Evolutionary conservation across 106 monocot species (phyloP).

Genomic region (Ottelia alismoides): DNA sequence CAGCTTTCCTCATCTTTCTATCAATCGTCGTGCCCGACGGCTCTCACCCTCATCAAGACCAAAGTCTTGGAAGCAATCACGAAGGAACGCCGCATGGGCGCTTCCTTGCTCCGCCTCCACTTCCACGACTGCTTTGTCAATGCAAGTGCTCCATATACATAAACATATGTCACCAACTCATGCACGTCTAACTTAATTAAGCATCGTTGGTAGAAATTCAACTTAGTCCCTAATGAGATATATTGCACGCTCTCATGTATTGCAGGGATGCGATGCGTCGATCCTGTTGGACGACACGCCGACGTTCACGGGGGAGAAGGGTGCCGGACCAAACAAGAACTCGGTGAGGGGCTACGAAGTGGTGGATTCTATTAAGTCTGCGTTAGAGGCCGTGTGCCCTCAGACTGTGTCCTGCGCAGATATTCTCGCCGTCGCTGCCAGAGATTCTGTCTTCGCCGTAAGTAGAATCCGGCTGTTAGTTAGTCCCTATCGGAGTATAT

Average conservation of each 20-base stretch:
- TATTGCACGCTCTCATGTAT: neutral
- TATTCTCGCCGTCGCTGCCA: conserved; percentile 32
- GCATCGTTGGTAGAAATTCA: neutral
- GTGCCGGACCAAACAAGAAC: conserved; percentile 29
- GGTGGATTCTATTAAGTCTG: conserved; percentile 34
- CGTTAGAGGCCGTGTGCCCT: conserved; percentile 18
- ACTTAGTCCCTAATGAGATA: neutral
- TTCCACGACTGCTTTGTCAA: conserved; percentile 81
- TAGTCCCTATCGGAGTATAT: no score
- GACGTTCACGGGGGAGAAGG: conserved; percentile 39
- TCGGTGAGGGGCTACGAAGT: conserved; percentile 38
- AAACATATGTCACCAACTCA: neutral
- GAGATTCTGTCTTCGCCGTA: no score
- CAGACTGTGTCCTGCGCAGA: conserved; percentile 38
- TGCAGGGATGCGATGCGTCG: conserved; percentile 18
- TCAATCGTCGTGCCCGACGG: no score
- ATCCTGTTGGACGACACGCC: conserved; percentile 38
- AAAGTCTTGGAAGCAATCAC: conserved; percentile 1
- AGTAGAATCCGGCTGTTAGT: no score
- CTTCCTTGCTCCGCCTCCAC: conserved; percentile 35
- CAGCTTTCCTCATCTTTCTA: no score
- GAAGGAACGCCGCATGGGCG: neutral
- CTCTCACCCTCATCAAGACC: no score
- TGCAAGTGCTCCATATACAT: conserved; percentile 14
- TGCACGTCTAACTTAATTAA: neutral